Conservation (phyloP, 441 rosid species). For the Biscutella laevigata region DNA sequence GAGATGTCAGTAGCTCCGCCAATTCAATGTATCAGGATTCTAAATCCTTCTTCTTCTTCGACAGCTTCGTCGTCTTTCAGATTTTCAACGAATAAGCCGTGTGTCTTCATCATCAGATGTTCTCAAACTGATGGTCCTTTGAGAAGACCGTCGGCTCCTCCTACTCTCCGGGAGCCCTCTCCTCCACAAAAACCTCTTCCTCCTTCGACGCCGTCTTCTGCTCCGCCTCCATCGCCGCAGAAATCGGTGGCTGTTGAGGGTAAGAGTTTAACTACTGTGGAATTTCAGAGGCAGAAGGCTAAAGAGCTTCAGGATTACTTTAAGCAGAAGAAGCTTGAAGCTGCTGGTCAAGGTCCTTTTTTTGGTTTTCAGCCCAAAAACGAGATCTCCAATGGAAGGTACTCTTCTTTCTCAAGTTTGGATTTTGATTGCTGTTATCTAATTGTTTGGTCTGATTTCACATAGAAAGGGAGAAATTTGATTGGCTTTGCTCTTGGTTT, state of each 20-base stretch:
- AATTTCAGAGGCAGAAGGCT: constrained; percentile 82
- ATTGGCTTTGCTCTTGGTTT: background rate
- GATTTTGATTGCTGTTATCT: background rate
- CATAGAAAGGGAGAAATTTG: background rate
- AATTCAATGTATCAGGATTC: constrained; percentile 50
- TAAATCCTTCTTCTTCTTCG: constrained; percentile 38
- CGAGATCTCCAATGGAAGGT: constrained; percentile 88
- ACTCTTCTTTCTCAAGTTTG: background rate
- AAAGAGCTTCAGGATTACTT: constrained; percentile 79
- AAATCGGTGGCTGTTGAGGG: constrained; percentile 28
- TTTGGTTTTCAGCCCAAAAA: constrained; percentile 75
- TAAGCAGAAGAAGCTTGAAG: constrained; percentile 75
- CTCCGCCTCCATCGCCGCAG: constrained; percentile 29
- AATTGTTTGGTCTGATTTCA: background rate
- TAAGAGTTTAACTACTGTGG: constrained; percentile 45
- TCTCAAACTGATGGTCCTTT: constrained; percentile 74
- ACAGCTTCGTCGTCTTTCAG: constrained; percentile 28
- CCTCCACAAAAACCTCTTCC: constrained; percentile 37
- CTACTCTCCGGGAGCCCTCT: constrained; percentile 37
- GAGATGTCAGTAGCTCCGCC: constrained; percentile 60
- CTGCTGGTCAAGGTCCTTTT: constrained; percentile 72
- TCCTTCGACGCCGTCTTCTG: constrained; percentile 22
- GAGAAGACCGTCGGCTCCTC: constrained; percentile 68
- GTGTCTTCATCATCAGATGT: constrained; percentile 41
- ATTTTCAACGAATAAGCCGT: constrained; percentile 36